Conservation (phyloP, 2,329 filamentous ascomycete genomes). For the Alternaria sp. region DNA sequence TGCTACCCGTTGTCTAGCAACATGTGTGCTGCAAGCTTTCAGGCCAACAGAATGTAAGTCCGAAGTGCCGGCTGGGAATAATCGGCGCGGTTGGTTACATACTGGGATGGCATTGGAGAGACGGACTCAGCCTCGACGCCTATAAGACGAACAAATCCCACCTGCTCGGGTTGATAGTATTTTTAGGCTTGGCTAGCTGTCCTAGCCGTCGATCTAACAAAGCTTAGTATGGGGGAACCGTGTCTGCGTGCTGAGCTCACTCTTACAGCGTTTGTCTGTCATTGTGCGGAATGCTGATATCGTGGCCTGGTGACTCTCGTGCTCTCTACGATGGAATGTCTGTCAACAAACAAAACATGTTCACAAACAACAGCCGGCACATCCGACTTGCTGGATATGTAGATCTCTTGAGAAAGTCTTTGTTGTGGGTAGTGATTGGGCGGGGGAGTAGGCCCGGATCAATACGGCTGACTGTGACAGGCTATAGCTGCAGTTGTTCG, state of each 20-base stretch:
- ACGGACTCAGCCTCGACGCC: constrained; percentile 34
- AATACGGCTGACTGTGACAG: constrained; percentile 7
- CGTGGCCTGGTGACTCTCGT: neutral
- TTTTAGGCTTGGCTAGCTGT: constrained; percentile 21
- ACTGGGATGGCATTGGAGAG: constrained; percentile 20
- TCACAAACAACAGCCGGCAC: neutral
- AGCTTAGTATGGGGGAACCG: constrained; percentile 10
- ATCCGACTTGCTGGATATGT: neutral
- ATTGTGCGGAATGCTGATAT: neutral
- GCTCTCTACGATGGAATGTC: neutral
- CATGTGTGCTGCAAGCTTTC: constrained; percentile 28
- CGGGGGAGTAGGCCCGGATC: neutral
- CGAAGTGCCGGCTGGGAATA: constrained; percentile 27
- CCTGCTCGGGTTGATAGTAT: constrained; percentile 25
- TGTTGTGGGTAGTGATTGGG: constrained; percentile 7
- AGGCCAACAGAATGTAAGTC: constrained; percentile 31
- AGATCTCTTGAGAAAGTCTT: constrained; percentile 1
- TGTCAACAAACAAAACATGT: neutral
- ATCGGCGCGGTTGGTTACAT: constrained; percentile 30
- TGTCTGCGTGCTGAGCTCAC: neutral
- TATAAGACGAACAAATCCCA: constrained; percentile 25
- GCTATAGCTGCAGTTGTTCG: constrained; percentile 9
- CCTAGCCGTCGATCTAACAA: constrained; percentile 16
- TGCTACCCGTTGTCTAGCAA: constrained; percentile 25
- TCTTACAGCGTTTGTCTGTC: neutral